A percentile compares a stretch with the other conserved stretches of the same genome.
Evolutionary conservation across 2,329 filamentous ascomycete genomes (phyloP).

Genomic region (Teratosphaeria nubilosa): DNA sequence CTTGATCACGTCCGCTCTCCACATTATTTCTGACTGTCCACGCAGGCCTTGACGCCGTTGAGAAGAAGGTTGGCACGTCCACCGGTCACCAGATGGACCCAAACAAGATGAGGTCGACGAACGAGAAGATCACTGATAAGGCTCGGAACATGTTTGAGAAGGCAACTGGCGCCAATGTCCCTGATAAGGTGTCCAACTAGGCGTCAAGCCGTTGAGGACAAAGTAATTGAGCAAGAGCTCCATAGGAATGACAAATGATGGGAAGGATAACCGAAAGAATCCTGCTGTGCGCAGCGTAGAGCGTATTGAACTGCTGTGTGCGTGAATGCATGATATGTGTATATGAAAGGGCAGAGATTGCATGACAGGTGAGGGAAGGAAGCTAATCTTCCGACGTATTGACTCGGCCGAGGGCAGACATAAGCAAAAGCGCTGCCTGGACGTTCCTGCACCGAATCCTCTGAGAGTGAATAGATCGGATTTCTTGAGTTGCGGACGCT

Average conservation of each 20-base stretch:
- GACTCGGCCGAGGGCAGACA: too few relatives aligned
- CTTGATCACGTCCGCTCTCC: too few relatives aligned
- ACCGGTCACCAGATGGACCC: conserved; percentile 17
- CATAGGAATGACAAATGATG: background rate
- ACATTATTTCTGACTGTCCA: background rate
- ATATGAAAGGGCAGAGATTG: too few relatives aligned
- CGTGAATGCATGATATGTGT: too few relatives aligned
- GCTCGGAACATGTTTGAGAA: conserved; percentile 22
- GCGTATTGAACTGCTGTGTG: too few relatives aligned
- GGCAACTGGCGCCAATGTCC: conserved; percentile 23
- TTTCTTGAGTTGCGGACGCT: too few relatives aligned
- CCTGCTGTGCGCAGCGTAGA: too few relatives aligned
- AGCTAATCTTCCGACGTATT: too few relatives aligned
- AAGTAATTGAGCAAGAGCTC: background rate
- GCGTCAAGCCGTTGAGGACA: background rate
- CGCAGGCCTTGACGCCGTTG: conserved; percentile 12
- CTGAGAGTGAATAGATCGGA: too few relatives aligned
- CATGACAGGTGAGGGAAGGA: too few relatives aligned
- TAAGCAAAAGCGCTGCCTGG: too few relatives aligned
- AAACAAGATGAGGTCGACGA: conserved; percentile 17
- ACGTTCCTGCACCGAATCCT: too few relatives aligned
- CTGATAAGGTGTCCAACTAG: conserved; percentile 12
- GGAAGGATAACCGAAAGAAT: background rate
- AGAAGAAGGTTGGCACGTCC: conserved; percentile 12
- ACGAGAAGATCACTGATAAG: conserved; percentile 26